Evolutionary conservation across 2,329 filamentous ascomycete species (phyloP).

Genomic region (Aspergillus sp.): DNA sequence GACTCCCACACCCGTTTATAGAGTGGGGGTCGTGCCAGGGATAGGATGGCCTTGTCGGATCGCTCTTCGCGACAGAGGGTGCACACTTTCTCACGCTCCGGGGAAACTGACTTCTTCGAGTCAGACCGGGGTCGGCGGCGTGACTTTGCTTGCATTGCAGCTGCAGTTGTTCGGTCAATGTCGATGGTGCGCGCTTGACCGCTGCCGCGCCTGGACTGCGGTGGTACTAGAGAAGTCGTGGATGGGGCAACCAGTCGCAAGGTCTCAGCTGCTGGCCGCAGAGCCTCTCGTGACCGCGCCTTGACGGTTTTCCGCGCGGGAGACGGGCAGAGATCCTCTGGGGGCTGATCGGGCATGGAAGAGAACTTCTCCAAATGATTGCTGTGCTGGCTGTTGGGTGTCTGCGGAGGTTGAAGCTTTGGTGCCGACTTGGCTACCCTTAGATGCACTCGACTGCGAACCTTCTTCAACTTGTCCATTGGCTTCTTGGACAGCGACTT

Average conservation of each 20-base stretch:
- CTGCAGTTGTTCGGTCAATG: constrained; percentile 39
- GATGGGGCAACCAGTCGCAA: constrained; percentile 41
- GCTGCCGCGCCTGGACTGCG: constrained; percentile 27
- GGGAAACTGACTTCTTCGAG: constrained; percentile 24
- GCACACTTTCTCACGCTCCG: constrained; percentile 32
- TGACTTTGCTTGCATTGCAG: constrained; percentile 39
- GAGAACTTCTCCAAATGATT: constrained; percentile 32
- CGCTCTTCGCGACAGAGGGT: constrained; percentile 37
- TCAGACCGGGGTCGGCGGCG: constrained; percentile 36
- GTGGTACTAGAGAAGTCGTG: constrained; percentile 34
- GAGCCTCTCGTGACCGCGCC: constrained; percentile 29
- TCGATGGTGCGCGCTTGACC: constrained; percentile 29
- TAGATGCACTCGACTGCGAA: constrained; percentile 43
- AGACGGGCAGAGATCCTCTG: constrained; percentile 19
- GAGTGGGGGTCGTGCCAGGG: constrained; percentile 23
- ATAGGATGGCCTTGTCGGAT: constrained; percentile 25
- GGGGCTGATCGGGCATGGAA: constrained; percentile 30
- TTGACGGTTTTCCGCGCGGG: constrained; percentile 20
- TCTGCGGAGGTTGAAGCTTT: constrained; percentile 31
- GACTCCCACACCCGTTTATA: constrained; percentile 31
- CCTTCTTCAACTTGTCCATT: constrained; percentile 44
- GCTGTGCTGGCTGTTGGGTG: constrained; percentile 17
- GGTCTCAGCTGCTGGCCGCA: constrained; percentile 32
- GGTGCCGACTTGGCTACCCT: constrained; percentile 42
- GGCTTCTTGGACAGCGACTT: constrained; percentile 40